These are phyloP conservation scores for Entomortierella chlamydospora DNA, from an alignment of 192 early-diverging fungal genomes.

Conservation along the genomic window DNA sequence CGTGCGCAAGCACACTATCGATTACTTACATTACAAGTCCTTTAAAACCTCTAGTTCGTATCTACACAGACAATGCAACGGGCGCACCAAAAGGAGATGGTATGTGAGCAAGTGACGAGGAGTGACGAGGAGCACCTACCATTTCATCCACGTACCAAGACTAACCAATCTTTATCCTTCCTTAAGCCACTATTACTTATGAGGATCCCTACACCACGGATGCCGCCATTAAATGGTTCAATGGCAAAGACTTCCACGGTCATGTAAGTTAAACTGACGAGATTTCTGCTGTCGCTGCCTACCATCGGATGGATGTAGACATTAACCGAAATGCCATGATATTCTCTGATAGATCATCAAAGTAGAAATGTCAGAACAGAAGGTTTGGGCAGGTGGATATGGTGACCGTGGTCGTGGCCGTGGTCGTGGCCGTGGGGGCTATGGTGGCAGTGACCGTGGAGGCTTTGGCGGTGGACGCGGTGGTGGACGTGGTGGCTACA, in stretches of 20 bases:
- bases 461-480: conserved; percentile 57
- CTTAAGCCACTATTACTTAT: conserved; percentile 77
- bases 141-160: neutral
- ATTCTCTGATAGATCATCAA: conserved; percentile 58
- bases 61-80: conserved; percentile 74
- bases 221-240: conserved; percentile 80
- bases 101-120: conserved; percentile 10
- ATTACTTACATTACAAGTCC: too few species aligned
- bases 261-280: conserved; percentile 24
- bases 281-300: neutral
- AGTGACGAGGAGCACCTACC: too few species aligned
- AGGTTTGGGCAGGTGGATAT: conserved; percentile 57
- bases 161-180: neutral
- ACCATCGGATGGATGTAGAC: conserved; percentile 1
- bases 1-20: too few species aligned
- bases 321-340: conserved; percentile 16
- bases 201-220: conserved; percentile 78
- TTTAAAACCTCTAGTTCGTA: conserved; percentile 63
- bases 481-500: conserved; percentile 50
- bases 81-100: conserved; percentile 79
- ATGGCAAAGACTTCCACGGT: conserved; percentile 62
- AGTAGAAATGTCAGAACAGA: conserved; percentile 72
- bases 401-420: conserved; percentile 61
- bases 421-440: conserved; percentile 57
- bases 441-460: conserved; percentile 51